Percentiles rank a stretch among this genome's conserved stretches.
These are phyloP conservation scores for Yamadazyma paraphyllophila DNA, from an alignment of 805 yeast genomes.

Conservation along the genomic window DNA sequence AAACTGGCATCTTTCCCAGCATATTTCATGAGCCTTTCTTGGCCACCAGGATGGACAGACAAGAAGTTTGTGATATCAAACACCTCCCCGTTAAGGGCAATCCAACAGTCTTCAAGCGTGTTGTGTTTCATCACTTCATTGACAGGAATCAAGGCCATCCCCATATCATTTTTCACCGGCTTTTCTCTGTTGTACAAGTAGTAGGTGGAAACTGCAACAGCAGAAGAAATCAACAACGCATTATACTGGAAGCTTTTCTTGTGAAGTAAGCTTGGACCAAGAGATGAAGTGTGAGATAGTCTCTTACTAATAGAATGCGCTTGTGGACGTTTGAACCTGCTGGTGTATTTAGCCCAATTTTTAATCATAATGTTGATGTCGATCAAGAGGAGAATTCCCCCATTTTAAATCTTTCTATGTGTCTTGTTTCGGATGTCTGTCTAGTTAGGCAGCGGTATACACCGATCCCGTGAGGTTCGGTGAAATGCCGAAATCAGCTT, in stretches of 20 bases:
- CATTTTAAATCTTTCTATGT: no score
- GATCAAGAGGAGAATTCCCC: no score
- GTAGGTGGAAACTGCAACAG: not conserved
- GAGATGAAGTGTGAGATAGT: not conserved
- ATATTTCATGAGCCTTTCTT: conserved; percentile 36
- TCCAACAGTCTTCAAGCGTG: conserved; percentile 24
- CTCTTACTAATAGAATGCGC: not conserved
- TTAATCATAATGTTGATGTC: not conserved
- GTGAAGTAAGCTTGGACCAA: not conserved
- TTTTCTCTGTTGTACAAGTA: not conserved
- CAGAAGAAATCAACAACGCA: not conserved
- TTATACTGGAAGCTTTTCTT: not conserved
- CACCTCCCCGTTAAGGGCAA: conserved; percentile 31
- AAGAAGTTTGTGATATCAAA: conserved; percentile 38
- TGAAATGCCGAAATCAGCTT: not conserved
- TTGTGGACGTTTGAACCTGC: not conserved
- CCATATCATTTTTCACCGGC: conserved; percentile 11
- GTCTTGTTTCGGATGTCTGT: no score
- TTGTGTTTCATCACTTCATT: conserved; percentile 19
- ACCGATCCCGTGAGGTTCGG: not conserved
- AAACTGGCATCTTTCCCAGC: conserved; percentile 63
- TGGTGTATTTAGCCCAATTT: not conserved
- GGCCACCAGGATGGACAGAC: conserved; percentile 52
- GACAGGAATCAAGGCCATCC: conserved; percentile 14
- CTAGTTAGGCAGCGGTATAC: not conserved